phyloP scores from a whole-genome alignment of 805 yeast genomes.

The Sugiyamaella valdiviana region DNA sequence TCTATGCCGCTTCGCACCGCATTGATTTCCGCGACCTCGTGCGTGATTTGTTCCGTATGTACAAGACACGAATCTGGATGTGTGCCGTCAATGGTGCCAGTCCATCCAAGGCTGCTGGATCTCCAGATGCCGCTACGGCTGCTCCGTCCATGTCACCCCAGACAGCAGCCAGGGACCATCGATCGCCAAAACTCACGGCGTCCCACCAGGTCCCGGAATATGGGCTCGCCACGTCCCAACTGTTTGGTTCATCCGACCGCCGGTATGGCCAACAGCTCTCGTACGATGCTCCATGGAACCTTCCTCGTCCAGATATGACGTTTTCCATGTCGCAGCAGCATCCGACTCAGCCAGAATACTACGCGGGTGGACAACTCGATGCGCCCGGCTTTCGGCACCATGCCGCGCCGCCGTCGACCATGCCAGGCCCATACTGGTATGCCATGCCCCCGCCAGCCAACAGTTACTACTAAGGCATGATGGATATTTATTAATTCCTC shows the following conservation, averaged over 20 bases:
- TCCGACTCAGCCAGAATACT: not conserved
- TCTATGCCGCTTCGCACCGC: slow-evolving; percentile 56
- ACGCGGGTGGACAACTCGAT: not conserved
- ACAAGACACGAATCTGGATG: slow-evolving; percentile 85
- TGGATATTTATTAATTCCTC: not conserved
- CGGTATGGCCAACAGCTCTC: not conserved
- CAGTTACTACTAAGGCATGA: slow-evolving; percentile 3
- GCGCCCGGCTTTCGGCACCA: not conserved
- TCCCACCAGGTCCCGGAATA: not conserved
- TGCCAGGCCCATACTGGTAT: slow-evolving; percentile 7
- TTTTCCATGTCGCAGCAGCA: not conserved
- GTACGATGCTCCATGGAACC: not conserved
- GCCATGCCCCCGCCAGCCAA: slow-evolving; percentile 7
- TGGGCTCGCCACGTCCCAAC: slow-evolving; percentile 8
- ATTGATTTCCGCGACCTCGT: slow-evolving; percentile 76
- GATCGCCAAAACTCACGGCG: not conserved
- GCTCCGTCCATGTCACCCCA: slow-evolving; percentile 2
- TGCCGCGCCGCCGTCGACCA: not conserved
- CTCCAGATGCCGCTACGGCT: slow-evolving; percentile 7
- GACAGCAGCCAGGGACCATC: not conserved
- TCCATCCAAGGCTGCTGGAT: not conserved
- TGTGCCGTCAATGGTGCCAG: slow-evolving; percentile 50
- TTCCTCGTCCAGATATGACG: not conserved
- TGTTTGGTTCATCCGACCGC: not conserved
- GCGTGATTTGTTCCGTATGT: slow-evolving; percentile 63